phyloP scores from a whole-genome alignment of 176 grass and related monocot species.

The Stipa capillata region DNA sequence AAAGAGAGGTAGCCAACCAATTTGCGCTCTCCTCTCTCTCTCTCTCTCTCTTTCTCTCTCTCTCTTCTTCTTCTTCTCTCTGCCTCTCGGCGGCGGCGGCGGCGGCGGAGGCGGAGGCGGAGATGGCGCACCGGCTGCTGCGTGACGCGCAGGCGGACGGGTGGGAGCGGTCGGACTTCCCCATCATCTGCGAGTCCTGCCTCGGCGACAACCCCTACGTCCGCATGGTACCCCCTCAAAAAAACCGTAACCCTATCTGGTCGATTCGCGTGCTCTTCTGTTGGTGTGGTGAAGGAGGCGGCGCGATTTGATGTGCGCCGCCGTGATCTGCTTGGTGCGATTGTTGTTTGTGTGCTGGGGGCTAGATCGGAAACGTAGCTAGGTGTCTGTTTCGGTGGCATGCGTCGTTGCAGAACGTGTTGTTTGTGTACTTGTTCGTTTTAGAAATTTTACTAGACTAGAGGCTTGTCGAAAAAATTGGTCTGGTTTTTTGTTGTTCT shows the following conservation, averaged over 20 bases:
- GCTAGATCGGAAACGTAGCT: not conserved
- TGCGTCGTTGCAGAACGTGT: not conserved
- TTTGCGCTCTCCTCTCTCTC: not conserved
- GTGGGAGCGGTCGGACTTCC: constrained; percentile 96
- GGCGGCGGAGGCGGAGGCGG: not conserved
- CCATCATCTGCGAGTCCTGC: constrained; percentile 98
- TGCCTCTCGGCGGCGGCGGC: constrained; percentile 5
- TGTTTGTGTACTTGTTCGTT: not conserved
- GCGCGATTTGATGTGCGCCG: not conserved
- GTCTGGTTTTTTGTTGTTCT: not conserved
- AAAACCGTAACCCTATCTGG: constrained; percentile 44
- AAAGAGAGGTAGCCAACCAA: not conserved
- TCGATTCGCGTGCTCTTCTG: not conserved
- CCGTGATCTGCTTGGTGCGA: not conserved
- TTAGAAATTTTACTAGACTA: not conserved
- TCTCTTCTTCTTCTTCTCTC: not conserved
- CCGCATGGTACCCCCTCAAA: constrained; percentile 53
- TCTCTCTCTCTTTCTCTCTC: not conserved
- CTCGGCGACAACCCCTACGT: constrained; percentile 99
- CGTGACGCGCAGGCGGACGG: constrained; percentile 93
- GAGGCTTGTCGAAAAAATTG: not conserved
- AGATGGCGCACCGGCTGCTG: constrained; percentile 90
- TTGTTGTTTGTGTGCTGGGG: not conserved
- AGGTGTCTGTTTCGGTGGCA: not conserved
- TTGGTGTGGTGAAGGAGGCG: not conserved